Evolutionary conservation across 192 early-diverging fungal genomes (phyloP), one percentile per base, ranked within the genome.

Genomic region (Mortierella hygrophila): DNA sequence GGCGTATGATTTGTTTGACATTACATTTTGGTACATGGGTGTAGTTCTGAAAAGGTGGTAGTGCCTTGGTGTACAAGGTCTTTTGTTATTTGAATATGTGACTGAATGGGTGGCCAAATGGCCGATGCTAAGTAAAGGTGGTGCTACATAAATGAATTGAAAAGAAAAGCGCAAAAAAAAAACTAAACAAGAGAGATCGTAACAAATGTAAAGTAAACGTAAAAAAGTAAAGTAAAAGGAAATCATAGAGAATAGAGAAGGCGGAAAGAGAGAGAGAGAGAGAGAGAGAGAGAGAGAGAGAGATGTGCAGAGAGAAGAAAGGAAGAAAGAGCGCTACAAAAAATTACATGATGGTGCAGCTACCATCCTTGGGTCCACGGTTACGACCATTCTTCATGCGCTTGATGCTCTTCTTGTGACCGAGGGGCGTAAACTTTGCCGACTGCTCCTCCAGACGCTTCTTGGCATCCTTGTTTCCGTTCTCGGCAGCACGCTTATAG

Each of bases 401-500:
- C 47, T 73, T 60, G 65, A 79, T 70, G 70, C 73, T 76, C 63
- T 78, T 77, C 72, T 78, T 70, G 29, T 80, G 68, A 35, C 77
- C 55, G 40, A 81, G 47, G 40, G 70, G 54, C 13, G 32, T 40
- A 35, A 60, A 26, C 29, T 41, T 10, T 32, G 69, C 5, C 11
- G 54, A 21, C 42, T 77, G 69, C 16, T 82, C 60, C 32, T 82
- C 74, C 32, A 89, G 49, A 23, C 89, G 83, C 37, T 79, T 75
- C 52, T 75, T 63, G 35, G 90, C 90, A 65, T 89, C 83, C 79
- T 78, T 76, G 77, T 87, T 88, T 26, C 88, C 87, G 6, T 88
- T 63, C 15, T 72, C 82, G 11, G 87, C 89, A 13, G 90, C 90
- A 16, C 82, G 77, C 18, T 40, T 68, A 81, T 95, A 95, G 90